phyloP scores from a whole-genome alignment of 208 protist genomes.

The Trypanosoma cruzi region DNA sequence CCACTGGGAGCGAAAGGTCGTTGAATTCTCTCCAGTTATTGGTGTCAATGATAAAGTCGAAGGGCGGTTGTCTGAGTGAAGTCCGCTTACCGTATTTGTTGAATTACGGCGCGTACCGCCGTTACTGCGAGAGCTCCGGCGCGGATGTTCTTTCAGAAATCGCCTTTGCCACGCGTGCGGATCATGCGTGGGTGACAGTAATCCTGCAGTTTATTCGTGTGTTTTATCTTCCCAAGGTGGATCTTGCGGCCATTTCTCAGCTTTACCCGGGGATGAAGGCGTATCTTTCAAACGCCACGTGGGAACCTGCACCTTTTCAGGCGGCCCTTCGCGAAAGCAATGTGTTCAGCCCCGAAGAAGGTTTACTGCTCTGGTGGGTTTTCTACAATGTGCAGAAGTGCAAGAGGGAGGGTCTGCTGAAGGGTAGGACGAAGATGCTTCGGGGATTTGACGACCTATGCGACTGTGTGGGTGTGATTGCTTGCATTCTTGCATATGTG shows the following conservation, averaged over 20 bases:
- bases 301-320: conserved; percentile 35
- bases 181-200: conserved; percentile 74
- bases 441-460: conserved; percentile 75
- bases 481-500: conserved; percentile 68
- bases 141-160: conserved; percentile 15
- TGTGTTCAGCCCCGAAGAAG: conserved; percentile 87
- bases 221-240: conserved; percentile 73
- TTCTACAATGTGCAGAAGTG: conserved; percentile 35
- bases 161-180: conserved; percentile 44
- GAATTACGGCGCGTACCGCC: conserved; percentile 75
- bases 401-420: conserved; percentile 23
- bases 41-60: conserved; percentile 64
- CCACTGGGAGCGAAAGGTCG: conserved; percentile 9
- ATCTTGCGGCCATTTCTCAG: conserved; percentile 18
- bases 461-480: conserved; percentile 70
- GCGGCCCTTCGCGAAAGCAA: conserved; percentile 61
- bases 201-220: conserved; percentile 82
- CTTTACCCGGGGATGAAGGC: conserved; percentile 13
- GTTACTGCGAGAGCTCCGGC: conserved; percentile 19
- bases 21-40: conserved; percentile 48
- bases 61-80: conserved; percentile 77
- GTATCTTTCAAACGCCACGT: conserved; percentile 28
- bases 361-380: conserved; percentile 85
- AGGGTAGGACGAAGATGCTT: conserved; percentile 4
- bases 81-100: conserved; percentile 82